Conservation (phyloP, 2,329 filamentous ascomycete species). For the Pseudocercospora vitis region DNA sequence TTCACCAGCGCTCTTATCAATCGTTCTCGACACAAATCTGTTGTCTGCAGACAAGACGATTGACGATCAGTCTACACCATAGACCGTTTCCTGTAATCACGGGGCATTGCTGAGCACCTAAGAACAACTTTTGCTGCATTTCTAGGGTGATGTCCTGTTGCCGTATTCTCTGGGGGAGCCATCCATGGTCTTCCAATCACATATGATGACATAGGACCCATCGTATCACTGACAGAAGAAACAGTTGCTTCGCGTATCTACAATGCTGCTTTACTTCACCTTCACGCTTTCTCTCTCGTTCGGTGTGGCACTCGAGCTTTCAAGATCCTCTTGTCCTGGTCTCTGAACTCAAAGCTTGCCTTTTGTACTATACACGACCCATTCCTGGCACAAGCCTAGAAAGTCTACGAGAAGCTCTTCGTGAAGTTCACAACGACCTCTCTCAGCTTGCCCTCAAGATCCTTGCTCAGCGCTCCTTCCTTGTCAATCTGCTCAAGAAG, state of each 20-base stretch:
- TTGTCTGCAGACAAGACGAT: too few species aligned
- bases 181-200: too few species aligned
- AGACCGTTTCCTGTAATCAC: too few species aligned
- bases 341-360: slow-evolving; percentile 27
- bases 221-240: slow-evolving; percentile 27
- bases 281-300: slow-evolving; percentile 17
- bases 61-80: too few species aligned
- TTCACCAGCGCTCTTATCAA: too few species aligned
- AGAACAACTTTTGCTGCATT: too few species aligned
- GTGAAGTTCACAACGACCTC: slow-evolving; percentile 77
- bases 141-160: too few species aligned
- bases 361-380: slow-evolving; percentile 38
- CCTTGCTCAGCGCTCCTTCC: slow-evolving; percentile 95
- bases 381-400: slow-evolving; percentile 22
- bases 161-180: too few species aligned
- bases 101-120: too few species aligned
- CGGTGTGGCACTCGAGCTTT: slow-evolving; percentile 14
- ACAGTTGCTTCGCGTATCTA: slow-evolving; percentile 34
- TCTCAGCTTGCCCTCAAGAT: slow-evolving; percentile 78
- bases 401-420: slow-evolving; percentile 74
- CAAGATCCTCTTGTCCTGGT: slow-evolving; percentile 23
- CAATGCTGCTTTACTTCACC: slow-evolving; percentile 25
- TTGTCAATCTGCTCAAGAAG: slow-evolving; percentile 85
- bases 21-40: too few species aligned
- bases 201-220: too few species aligned